Percentiles rank a stretch among this genome's conserved stretches.
Evolutionary conservation across 2,329 filamentous ascomycete species (phyloP).

Genomic region (Pyrenochaeta sp.): DNA sequence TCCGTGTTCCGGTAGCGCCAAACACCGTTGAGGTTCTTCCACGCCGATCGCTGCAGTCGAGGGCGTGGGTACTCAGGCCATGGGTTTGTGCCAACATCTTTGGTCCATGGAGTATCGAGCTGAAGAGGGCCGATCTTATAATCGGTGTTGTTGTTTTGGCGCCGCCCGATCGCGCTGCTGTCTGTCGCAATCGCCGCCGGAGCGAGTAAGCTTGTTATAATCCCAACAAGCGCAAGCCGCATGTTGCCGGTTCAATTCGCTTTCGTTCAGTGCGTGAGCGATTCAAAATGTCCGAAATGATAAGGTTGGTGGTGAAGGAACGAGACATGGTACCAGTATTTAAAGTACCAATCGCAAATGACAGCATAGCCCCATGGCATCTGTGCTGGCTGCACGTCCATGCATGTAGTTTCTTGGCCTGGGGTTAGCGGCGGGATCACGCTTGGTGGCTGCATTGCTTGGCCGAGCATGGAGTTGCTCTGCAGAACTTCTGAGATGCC

Average conservation of each 20-base stretch:
- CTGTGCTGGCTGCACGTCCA: slow-evolving; percentile 21
- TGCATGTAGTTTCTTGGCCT: slow-evolving; percentile 28
- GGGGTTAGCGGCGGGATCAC: slow-evolving; percentile 35
- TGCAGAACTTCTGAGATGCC: slow-evolving; percentile 1
- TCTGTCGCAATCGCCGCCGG: slow-evolving; percentile 15
- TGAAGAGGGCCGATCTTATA: slow-evolving; percentile 40
- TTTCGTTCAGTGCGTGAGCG: neutral
- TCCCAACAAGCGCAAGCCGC: slow-evolving; percentile 17
- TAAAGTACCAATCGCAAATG: slow-evolving; percentile 24
- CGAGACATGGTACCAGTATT: slow-evolving; percentile 22
- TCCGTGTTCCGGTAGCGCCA: slow-evolving; percentile 62
- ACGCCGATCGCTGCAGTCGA: slow-evolving; percentile 62
- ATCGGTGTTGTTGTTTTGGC: slow-evolving; percentile 40
- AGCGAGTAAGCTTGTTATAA: slow-evolving; percentile 21
- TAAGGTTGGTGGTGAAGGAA: neutral
- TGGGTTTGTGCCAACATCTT: slow-evolving; percentile 60
- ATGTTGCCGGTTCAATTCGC: slow-evolving; percentile 18
- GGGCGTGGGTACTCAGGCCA: slow-evolving; percentile 69
- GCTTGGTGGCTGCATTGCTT: slow-evolving; percentile 31
- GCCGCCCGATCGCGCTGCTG: slow-evolving; percentile 13
- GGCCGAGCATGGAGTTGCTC: slow-evolving; percentile 28
- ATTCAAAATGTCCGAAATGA: neutral
- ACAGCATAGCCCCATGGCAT: slow-evolving; percentile 22
- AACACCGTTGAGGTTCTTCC: slow-evolving; percentile 67
- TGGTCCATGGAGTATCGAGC: slow-evolving; percentile 60